Evolutionary conservation across 2,329 filamentous ascomycete genomes (phyloP), one percentile per base, ranked within the genome.

Genomic region (Colletotrichum chrysophilum): DNA sequence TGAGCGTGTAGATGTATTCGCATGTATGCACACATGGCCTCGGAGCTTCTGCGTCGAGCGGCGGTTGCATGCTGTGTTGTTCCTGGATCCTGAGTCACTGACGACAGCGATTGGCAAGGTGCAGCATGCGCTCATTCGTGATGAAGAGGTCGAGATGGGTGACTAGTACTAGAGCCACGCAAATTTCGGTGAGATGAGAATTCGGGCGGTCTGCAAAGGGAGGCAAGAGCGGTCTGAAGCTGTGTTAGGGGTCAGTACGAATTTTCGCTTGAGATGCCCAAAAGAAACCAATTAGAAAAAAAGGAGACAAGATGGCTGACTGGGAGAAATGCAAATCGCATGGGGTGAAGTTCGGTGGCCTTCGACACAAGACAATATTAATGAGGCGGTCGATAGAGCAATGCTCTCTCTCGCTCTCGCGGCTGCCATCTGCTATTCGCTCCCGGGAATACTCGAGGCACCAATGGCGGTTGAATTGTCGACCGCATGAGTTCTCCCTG

Each of bases 301-400:
- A 34, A 70, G 56, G 36, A 70, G 26, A 58, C 26, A 62, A 74
- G 38, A 73, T 43, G 64, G 70, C 65, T 38, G 43, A 43, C n/a
- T 13, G 21, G 24, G 28, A 68, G 52, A 71, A 60, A 61, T 62
- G 69, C 70, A 56, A 32, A 52, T 21, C 43, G 43, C 43, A 52
- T 74, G 71, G 64, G 43, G 36, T 14, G 26, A 36, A 67, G 56
- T 43, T 36, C 65, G 7, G 30, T 30, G 43, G 60, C 60, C 14
- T 65, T 48, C 58, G 74, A 68, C 73, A 52, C 65, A n/a, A 68
- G 48, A 76, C 32, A 75, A 67, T n/a, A n/a, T 48, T 24, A 14
- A 58, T 69, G 64, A 73, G 64, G 70, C 70, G 70, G 48, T 36
- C 21, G 58, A 38, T 14, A 38, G 48, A 36, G 48, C 43, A 43